Conservation (phyloP, 345 rosid genomes). For the Arabidopsis arenosa region DNA sequence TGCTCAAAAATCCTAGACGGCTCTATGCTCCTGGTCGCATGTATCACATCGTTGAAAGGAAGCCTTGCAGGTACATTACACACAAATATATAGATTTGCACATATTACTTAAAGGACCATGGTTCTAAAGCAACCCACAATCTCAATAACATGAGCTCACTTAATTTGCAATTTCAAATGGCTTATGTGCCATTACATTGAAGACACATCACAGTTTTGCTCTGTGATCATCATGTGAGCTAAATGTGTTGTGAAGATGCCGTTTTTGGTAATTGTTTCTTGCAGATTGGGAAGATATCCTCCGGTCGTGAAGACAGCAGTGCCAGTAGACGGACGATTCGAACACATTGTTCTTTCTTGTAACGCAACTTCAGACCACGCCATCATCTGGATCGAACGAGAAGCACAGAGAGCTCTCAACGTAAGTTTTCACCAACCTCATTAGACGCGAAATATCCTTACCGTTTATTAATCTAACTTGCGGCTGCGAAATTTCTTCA, state of each 20-base stretch:
- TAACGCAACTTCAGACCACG: constrained; percentile 94
- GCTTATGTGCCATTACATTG: background rate
- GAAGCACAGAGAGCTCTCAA: constrained; percentile 82
- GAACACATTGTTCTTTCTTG: constrained; percentile 95
- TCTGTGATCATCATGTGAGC: background rate
- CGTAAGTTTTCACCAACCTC: constrained; percentile 51
- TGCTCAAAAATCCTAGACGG: constrained; percentile 95
- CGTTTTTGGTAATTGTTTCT: constrained; percentile 12
- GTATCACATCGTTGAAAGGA: constrained; percentile 95
- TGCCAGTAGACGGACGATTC: constrained; percentile 94
- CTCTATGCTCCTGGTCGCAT: constrained; percentile 97
- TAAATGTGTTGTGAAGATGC: background rate
- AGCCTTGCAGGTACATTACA: constrained; percentile 67
- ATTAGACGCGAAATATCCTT: background rate
- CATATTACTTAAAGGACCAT: background rate
- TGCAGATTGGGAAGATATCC: constrained; percentile 84
- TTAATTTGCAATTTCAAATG: background rate
- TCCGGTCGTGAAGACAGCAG: constrained; percentile 91
- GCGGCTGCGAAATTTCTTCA: constrained; percentile 12
- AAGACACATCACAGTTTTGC: background rate
- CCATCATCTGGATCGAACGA: constrained; percentile 87
- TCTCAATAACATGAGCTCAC: background rate
- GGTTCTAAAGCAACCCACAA: constrained; percentile 5
- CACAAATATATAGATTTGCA: background rate
- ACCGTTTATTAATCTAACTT: background rate